These are phyloP conservation scores for Pecoramyces ruminantium DNA, from an alignment of 192 early-diverging fungal species.

Conservation along the genomic window DNA sequence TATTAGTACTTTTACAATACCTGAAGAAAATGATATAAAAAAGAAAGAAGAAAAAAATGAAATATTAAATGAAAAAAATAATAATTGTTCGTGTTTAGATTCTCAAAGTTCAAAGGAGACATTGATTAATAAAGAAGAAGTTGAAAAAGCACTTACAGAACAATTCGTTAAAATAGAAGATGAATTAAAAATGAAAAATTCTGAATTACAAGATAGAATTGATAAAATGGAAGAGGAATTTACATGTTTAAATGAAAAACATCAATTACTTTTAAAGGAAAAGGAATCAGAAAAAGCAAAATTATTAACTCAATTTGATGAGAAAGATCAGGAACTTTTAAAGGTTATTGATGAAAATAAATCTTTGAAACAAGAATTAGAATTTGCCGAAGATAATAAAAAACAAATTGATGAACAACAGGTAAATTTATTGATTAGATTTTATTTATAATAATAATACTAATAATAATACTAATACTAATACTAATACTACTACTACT, in stretches of 20 bases:
- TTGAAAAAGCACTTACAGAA: not conserved
- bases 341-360: not conserved
- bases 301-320: not conserved
- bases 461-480: no score
- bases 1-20: not conserved
- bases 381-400: not conserved
- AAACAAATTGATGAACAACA: not conserved
- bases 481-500: no score
- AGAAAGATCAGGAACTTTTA: not conserved
- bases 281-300: not conserved
- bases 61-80: no score
- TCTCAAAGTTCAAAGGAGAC: no score
- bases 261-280: not conserved
- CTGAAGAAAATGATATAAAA: not conserved
- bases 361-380: not conserved
- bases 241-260: not conserved
- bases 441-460: no score
- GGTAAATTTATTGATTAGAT: not conserved
- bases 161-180: not conserved
- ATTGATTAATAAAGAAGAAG: not conserved
- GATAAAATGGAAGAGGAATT: not conserved
- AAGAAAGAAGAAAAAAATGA: not conserved
- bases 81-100: not conserved
- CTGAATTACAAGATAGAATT: not conserved
- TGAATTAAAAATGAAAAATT: not conserved